Evolutionary conservation across 768 basidiomycete genomes (phyloP), one percentile per base, ranked within the genome.

Genomic region (Omphalotus guepiniiformis): DNA sequence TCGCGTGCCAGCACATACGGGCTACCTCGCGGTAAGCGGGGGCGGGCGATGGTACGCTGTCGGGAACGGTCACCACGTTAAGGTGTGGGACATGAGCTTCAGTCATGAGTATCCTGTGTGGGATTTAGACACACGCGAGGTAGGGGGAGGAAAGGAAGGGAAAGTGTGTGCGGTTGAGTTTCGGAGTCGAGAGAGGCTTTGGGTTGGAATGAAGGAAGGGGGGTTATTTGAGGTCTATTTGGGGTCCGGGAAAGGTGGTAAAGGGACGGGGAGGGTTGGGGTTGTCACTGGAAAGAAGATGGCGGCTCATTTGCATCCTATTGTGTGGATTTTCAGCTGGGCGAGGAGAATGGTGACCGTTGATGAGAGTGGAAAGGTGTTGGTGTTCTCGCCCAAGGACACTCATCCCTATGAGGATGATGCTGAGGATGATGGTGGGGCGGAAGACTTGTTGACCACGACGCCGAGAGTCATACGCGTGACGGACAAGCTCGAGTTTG

Each of bases 141-240:
- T 82, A 2, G 79, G 78, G 0, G n/a, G n/a, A n/a, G 57, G 75
- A 40, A 90, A 86, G 58, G 85, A 91, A 36, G 64, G 76, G 3
- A 83, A 81, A 55, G 73, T 94, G 29, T 83, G 84, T 1, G 80
- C 83, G 18, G 73, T 95, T 65, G 91, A 86, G 63, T 90, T 93
- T 61, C 74, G 85, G 13, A 76, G 85, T 0, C 72, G 74, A 2
- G 55, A 53, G 8, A 55, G 64, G n/a, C 65, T 93, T 2, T 97
- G 94, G 94, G 67, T 85, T 9, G 95, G 94, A 3, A 91, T 91
- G 23, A 93, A 88, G 67, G 92, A 95, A 21, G 95, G 95, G 0
- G 82, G 87, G 61, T 50, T 99, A 21, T 74, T 85, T 54, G 93
- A 96, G 70, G 54, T 95, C 47, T 91, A 97, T 58, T 69, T 32